Conservation (phyloP, 306 rosid species). For the Lathyrus sativus region DNA sequence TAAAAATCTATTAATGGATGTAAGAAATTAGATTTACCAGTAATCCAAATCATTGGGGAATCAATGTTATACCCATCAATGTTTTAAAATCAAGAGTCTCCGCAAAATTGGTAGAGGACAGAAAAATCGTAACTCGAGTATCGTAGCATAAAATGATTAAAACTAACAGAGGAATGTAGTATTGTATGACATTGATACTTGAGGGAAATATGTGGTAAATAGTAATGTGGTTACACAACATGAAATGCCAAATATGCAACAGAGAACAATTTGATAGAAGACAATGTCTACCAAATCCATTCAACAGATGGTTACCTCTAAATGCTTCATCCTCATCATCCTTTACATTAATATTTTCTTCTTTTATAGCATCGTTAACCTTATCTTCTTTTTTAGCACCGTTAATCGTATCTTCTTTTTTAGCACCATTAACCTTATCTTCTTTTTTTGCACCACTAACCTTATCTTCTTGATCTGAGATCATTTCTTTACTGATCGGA, state of each 20-base stretch:
- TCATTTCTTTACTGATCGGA: conserved; percentile 32
- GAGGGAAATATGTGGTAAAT: conserved; percentile 1
- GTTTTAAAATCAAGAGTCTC: too few relatives aligned
- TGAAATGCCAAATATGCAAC: conserved; percentile 34
- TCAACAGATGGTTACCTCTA: conserved; percentile 40
- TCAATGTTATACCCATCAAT: conserved; percentile 1
- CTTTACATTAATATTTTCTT: conserved; percentile 34
- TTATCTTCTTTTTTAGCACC: not conserved
- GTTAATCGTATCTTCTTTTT: not conserved
- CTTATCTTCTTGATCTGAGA: conserved; percentile 39
- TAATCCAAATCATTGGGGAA: conserved; percentile 4
- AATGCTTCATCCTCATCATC: conserved; percentile 37
- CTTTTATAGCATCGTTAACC: not conserved
- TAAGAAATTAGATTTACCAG: not conserved
- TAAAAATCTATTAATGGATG: not conserved
- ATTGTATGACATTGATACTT: conserved; percentile 15
- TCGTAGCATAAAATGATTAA: not conserved
- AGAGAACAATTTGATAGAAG: conserved; percentile 26
- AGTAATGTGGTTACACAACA: conserved; percentile 3
- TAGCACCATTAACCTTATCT: not conserved
- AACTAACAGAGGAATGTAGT: conserved; percentile 13
- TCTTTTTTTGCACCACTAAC: conserved; percentile 16
- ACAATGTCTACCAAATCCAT: conserved; percentile 21
- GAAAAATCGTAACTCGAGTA: too few relatives aligned
- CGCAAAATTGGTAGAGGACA: too few relatives aligned